Evolutionary conservation across 129 eudicot genomes (phyloP).

Genomic region (carrot (Daucus carota)): DH1_v3.0 NC_030388.2:23039501-23040000

Average conservation of each 20-base stretch:
- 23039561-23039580: too few species aligned
- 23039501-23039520: too few species aligned
- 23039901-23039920: not conserved
- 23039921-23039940: not conserved
- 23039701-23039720: not conserved
- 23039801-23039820: too few species aligned
- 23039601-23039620: too few species aligned
- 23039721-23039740: not conserved
- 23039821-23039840: too few species aligned
- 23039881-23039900: not conserved
- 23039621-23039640: not conserved
- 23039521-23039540: too few species aligned
- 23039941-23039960: not conserved
- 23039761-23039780: not conserved
- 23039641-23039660: not conserved
- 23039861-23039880: not conserved
- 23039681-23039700: not conserved
- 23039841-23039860: not conserved
- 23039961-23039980: not conserved
- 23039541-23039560: too few species aligned
- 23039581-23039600: too few species aligned
- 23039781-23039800: not conserved
- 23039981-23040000: not conserved
- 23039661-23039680: not conserved
- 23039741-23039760: too few species aligned